Conservation (phyloP, 345 rosid genomes). For the Hibiscus trionum region DNA sequence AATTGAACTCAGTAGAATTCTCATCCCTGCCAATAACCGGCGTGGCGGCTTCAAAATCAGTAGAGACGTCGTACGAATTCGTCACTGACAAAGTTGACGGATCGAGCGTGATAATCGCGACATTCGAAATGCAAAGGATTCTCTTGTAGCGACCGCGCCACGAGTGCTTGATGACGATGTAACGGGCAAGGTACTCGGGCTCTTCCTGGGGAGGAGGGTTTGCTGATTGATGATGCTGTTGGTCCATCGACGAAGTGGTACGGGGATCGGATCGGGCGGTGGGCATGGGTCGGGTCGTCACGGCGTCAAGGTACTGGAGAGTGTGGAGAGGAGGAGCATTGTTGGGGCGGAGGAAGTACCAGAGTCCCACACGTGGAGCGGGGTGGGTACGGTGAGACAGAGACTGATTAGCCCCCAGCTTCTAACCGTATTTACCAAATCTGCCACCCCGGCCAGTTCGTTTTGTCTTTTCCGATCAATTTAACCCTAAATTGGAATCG, state of each 20-base stretch:
- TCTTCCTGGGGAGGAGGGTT: slow-evolving; percentile 46
- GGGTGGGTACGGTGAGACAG: slow-evolving; percentile 54
- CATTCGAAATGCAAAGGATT: slow-evolving; percentile 67
- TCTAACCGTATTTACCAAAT: slow-evolving; percentile 31
- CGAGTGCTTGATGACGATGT: slow-evolving; percentile 80
- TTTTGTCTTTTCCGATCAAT: slow-evolving; percentile 1
- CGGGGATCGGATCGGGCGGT: slow-evolving; percentile 20
- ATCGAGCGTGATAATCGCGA: slow-evolving; percentile 68
- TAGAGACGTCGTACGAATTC: slow-evolving; percentile 59
- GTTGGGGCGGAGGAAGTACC: slow-evolving; percentile 57
- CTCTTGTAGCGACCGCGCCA: slow-evolving; percentile 99
- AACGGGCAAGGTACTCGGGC: slow-evolving; percentile 91
- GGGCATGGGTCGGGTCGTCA: slow-evolving; percentile 24
- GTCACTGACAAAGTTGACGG: slow-evolving; percentile 72
- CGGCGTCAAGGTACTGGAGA: slow-evolving; percentile 43
- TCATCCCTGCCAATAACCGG: slow-evolving; percentile 78
- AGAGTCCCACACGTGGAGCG: slow-evolving; percentile 52
- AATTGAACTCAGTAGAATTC: slow-evolving; percentile 58
- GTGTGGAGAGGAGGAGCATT: slow-evolving; percentile 66
- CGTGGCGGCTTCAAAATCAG: slow-evolving; percentile 69
- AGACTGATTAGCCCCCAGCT: slow-evolving; percentile 99
- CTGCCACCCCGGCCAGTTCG: slow-evolving; percentile 28
- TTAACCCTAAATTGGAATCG: slow-evolving; percentile 7
- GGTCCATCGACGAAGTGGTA: slow-evolving; percentile 42
- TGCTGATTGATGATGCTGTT: slow-evolving; percentile 12